phyloP scores from a whole-genome alignment of 176 grass and related monocot species.

The Juncus inflexus region DNA sequence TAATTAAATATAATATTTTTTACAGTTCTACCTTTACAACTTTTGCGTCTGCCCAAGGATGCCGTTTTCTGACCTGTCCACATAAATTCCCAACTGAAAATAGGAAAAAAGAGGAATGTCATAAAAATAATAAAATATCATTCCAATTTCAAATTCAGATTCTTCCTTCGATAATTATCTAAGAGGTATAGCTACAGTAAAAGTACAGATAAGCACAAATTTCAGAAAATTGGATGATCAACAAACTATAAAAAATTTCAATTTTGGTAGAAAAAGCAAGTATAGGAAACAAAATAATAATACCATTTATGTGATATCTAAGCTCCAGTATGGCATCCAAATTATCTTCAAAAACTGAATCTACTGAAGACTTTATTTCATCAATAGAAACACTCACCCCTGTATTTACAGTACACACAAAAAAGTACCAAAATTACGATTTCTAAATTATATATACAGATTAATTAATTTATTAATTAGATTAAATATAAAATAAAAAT shows the following conservation, averaged over 20 bases:
- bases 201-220: background rate
- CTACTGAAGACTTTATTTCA: conserved; percentile 71
- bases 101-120: conserved; percentile 4
- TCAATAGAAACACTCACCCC: conserved; percentile 78
- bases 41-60: conserved; percentile 95
- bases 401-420: conserved; percentile 33
- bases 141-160: background rate
- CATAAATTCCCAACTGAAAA: conserved; percentile 77
- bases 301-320: conserved; percentile 90
- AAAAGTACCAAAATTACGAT: background rate
- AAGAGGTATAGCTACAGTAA: background rate
- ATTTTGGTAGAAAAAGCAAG: conserved; percentile 15
- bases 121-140: background rate
- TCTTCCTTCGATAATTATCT: background rate
- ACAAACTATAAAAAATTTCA: conserved; percentile 2
- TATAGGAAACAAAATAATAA: conserved; percentile 1
- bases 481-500: conserved; percentile 6
- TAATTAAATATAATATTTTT: conserved; percentile 7
- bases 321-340: conserved; percentile 73
- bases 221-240: background rate
- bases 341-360: conserved; percentile 62
- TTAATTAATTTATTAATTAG: conserved; percentile 13
- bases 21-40: conserved; percentile 43
- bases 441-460: background rate
- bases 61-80: conserved; percentile 69